Evolutionary conservation across 768 basidiomycete species (phyloP), one percentile per base, ranked within the genome.

Genomic region (Tulasnella sp.): DNA sequence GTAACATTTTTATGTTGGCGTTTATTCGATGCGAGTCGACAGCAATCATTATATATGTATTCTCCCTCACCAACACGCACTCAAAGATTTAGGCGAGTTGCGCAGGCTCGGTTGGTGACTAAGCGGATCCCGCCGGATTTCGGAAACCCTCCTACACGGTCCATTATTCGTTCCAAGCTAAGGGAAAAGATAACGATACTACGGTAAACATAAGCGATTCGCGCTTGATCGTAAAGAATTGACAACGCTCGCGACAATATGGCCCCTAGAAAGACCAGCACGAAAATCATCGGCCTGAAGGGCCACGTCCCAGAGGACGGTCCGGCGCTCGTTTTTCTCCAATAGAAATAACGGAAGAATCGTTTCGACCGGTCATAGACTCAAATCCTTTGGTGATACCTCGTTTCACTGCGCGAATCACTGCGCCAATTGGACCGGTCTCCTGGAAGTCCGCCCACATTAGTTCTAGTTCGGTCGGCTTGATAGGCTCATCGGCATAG

Each of bases 401-500:
- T 37, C 71, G 37, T 72, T 40, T 72, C 15, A 72, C 71, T 6
- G 71, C 44, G 15, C 44, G 71, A 13, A 72, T 46, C 5, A 72
- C 71, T n/a, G 39, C 71, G 26, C 37, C 39, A 20, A 72, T 72
- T 26, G 71, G 71, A 42, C 71, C 71, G 1, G 37, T 23, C 44
- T 40, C 10, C 37, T 40, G 37, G 39, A 72, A n/a, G 20, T 72
- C 71, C 16, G 42, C 20, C 71, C 71, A 72, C 15, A 72, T n/a
- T 26, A 72, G 37, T 37, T 72, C 71, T 13, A 26, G 3, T 29
- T 40, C 44, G 37, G 71, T 40, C 71, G 71, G 71, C 39, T 42
- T 72, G 71, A 72, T 72, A 23, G 75, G 75, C 40, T 77, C 77
- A 16, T 77, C 77, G 15, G 69, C 39, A 32, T 71, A 77, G 35